Percentiles rank a stretch among this genome's conserved stretches.
phyloP scores from a whole-genome alignment of 768 basidiomycete species.

The Piloderma croceum region DNA sequence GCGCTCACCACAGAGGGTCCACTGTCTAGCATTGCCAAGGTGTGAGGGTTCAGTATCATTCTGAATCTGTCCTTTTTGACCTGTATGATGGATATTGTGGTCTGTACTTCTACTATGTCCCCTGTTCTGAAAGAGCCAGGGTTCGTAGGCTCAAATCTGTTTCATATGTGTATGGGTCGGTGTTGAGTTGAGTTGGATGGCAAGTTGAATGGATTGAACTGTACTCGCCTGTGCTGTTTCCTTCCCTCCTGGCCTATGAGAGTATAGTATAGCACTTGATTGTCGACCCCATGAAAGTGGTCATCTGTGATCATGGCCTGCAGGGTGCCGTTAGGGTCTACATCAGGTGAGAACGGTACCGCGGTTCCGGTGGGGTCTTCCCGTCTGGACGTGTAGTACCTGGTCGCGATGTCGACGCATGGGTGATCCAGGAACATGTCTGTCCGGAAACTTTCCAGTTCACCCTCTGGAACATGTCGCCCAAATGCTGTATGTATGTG shows the following conservation, averaged over 20 bases:
- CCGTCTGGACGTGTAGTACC: slow-evolving; percentile 7
- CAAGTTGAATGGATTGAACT: too few species aligned
- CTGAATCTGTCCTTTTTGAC: slow-evolving; percentile 9
- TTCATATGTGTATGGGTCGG: too few species aligned
- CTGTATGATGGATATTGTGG: slow-evolving; percentile 9
- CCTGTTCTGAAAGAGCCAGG: slow-evolving; percentile 9
- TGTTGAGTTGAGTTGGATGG: too few species aligned
- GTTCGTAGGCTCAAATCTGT: too few species aligned
- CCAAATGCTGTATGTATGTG: slow-evolving; percentile 1
- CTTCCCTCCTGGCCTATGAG: background rate
- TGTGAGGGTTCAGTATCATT: slow-evolving; percentile 8
- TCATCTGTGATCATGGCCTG: slow-evolving; percentile 4
- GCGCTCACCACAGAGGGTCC: slow-evolving; percentile 10
- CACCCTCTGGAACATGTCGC: slow-evolving; percentile 1
- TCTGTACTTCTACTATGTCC: slow-evolving; percentile 11
- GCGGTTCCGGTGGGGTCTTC: slow-evolving; percentile 1
- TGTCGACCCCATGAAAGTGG: slow-evolving; percentile 9
- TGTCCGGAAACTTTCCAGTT: background rate
- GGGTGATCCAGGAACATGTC: background rate
- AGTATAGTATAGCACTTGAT: slow-evolving; percentile 8
- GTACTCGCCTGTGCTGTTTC: slow-evolving; percentile 1
- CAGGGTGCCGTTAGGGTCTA: slow-evolving; percentile 11
- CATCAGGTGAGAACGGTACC: slow-evolving; percentile 4
- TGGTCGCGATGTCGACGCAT: slow-evolving; percentile 4
- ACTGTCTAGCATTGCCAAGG: slow-evolving; percentile 10